These are phyloP conservation scores for Flaveria robusta DNA, from an alignment of 129 eudicot species.

Conservation along the genomic window DNA sequence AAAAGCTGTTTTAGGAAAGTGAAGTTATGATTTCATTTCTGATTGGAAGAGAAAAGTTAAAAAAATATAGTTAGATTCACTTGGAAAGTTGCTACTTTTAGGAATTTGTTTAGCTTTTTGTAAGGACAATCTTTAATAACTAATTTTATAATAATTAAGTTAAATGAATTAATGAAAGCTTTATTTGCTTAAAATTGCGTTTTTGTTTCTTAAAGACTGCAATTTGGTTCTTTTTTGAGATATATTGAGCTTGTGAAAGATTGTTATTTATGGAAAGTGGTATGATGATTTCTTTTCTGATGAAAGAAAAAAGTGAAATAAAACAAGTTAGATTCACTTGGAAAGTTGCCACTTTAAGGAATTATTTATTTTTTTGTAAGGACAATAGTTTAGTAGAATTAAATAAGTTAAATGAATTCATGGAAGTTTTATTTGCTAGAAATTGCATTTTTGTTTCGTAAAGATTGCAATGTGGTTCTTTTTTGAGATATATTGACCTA, in stretches of 20 bases:
- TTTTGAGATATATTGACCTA: conserved; percentile 6
- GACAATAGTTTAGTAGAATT: too few species aligned
- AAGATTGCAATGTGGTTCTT: conserved; percentile 20
- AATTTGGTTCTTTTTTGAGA: conserved; percentile 6
- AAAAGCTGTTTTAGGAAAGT: conserved; percentile 42
- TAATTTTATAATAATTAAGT: neutral
- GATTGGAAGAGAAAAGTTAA: conserved; percentile 28
- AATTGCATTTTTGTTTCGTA: conserved; percentile 7
- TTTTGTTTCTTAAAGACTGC: conserved; percentile 24
- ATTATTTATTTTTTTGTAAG: too few species aligned
- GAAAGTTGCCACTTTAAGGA: too few species aligned
- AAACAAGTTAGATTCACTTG: too few species aligned
- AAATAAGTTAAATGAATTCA: too few species aligned
- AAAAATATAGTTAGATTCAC: conserved; percentile 30
- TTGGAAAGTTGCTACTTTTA: conserved; percentile 35
- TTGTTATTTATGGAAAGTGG: neutral
- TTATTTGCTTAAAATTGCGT: conserved; percentile 8
- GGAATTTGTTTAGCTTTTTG: conserved; percentile 28
- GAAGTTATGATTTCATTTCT: conserved; percentile 33
- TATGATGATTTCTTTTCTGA: too few species aligned
- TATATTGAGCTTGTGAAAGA: conserved; percentile 10
- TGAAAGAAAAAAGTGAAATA: too few species aligned
- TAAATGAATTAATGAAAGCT: neutral
- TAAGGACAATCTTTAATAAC: conserved; percentile 24
- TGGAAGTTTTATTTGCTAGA: conserved; percentile 11